Base-by-base conservation (phyloP, 768 basidiomycete species). In the Lactarius sanguifluus region DNA sequence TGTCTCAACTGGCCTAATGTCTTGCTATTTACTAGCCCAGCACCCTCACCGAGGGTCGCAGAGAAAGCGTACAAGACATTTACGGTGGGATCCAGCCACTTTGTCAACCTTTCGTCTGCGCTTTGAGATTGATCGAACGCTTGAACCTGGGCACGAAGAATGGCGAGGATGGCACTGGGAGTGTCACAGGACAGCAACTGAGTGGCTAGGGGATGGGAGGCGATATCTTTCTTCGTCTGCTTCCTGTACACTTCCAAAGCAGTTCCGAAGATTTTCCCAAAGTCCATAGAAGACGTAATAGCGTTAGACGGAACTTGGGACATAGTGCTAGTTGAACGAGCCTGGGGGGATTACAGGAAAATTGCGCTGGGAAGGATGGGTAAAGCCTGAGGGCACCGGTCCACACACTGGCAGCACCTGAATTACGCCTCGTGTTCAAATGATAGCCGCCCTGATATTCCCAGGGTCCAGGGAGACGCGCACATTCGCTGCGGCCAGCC, bases 391-490 rank as follows among this genome's bases (percentile, higher is more conserved):
- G 34, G 6, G 32, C 32, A 7, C 32, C 7, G 32, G 32, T 38
- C 13, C 36, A 0, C 36, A 38, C 34, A n/a, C n/a, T n/a, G n/a
- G n/a, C n/a, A 34, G 34, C 34, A 34, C 34, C 34, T 34, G 34
- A 34, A 40, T 40, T 40, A 40, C 15, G 15, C 38, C 38, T 40
- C 38, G 15, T 15, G 38, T 16, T 15, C 13, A 40, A 40, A 15
- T 32, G 32, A 32, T 32, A 32, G 32, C 32, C 32, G 32, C 32
- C 32, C 6, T 32, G 94, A 0, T 32, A 7, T 32, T 32, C 6
- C 32, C 32, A 32, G 32, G 6, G 30, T 1, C 32, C 32, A 32
- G 32, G 6, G 30, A 32, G 32, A 7, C 32, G 32, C 32, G 32
- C 32, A 32, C 32, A 32, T 32, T 32, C 32, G 32, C 32, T 32